These are phyloP conservation scores for Cyberlindnera euphorbiiphila DNA, from an alignment of 805 yeast species.

Conservation along the genomic window DNA sequence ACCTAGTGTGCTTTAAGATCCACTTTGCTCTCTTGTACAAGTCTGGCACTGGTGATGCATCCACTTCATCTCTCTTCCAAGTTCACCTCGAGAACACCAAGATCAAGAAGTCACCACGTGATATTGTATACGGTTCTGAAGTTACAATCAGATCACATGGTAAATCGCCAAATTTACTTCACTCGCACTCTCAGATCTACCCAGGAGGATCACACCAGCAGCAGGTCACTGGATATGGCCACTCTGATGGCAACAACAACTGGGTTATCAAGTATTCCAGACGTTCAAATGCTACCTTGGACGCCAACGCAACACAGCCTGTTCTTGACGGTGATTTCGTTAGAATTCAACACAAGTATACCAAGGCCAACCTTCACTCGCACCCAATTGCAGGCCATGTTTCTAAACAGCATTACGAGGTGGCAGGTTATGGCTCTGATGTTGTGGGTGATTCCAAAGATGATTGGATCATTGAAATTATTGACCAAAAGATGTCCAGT, in stretches of 20 bases:
- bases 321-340: slow-evolving; percentile 63
- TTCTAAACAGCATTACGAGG: slow-evolving; percentile 67
- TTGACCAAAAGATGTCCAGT: slow-evolving; percentile 44
- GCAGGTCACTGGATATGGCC: slow-evolving; percentile 90
- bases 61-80: slow-evolving; percentile 86
- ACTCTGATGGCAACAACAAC: slow-evolving; percentile 81
- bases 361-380: slow-evolving; percentile 78
- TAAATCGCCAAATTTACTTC: slow-evolving; percentile 69
- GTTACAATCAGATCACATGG: slow-evolving; percentile 60
- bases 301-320: slow-evolving; percentile 5
- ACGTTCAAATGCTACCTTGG: slow-evolving; percentile 25
- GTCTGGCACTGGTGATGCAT: slow-evolving; percentile 91
- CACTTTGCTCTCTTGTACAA: slow-evolving; percentile 74
- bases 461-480: slow-evolving; percentile 87
- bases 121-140: slow-evolving; percentile 52
- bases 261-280: slow-evolving; percentile 69
- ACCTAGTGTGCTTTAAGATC: slow-evolving; percentile 67
- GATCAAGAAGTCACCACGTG: slow-evolving; percentile 65
- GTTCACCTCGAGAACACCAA: slow-evolving; percentile 72
- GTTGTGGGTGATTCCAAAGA: slow-evolving; percentile 75
- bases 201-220: slow-evolving; percentile 94
- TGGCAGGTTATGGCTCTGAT: slow-evolving; percentile 78
- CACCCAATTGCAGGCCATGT: slow-evolving; percentile 78
- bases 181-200: slow-evolving; percentile 80
- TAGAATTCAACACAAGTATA: slow-evolving; percentile 65